These are phyloP conservation scores for Blastocystis sp. DNA, from an alignment of 352 stramenopile species.

Conservation along the genomic window DNA sequence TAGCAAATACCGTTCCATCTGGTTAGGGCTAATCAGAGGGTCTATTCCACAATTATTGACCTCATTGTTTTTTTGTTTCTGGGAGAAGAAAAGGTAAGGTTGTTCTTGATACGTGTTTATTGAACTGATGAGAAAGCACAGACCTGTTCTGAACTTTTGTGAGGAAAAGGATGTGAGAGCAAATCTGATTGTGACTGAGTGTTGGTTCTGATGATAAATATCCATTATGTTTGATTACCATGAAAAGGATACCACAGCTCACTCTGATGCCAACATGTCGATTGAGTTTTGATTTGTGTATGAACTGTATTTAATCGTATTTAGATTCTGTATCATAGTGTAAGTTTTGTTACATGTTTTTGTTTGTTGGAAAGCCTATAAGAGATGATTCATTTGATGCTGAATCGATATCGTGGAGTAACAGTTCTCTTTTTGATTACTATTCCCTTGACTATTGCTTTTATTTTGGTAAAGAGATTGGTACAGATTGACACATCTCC, in stretches of 20 bases:
- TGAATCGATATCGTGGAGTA: background rate
- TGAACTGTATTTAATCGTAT: constrained; percentile 17
- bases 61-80: constrained; percentile 1
- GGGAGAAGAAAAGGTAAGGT: background rate
- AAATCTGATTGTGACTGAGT: constrained; percentile 39
- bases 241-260: constrained; percentile 40
- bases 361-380: background rate
- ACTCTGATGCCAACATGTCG: constrained; percentile 12
- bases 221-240: constrained; percentile 5
- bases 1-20: background rate
- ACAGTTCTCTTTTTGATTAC: background rate
- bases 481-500: background rate
- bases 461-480: background rate
- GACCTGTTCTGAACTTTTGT: constrained; percentile 59
- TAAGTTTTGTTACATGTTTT: background rate
- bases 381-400: background rate
- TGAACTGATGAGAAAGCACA: constrained; percentile 55
- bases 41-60: background rate
- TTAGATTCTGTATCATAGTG: background rate
- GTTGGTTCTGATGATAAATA: background rate
- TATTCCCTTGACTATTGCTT: background rate
- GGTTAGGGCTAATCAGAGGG: background rate
- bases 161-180: constrained; percentile 33
- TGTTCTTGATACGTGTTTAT: background rate
- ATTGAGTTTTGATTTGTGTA: background rate